These are phyloP conservation scores for Cladosporium cucumerinum DNA, from an alignment of 2,329 filamentous ascomycete genomes.

Conservation along the genomic window DNA sequence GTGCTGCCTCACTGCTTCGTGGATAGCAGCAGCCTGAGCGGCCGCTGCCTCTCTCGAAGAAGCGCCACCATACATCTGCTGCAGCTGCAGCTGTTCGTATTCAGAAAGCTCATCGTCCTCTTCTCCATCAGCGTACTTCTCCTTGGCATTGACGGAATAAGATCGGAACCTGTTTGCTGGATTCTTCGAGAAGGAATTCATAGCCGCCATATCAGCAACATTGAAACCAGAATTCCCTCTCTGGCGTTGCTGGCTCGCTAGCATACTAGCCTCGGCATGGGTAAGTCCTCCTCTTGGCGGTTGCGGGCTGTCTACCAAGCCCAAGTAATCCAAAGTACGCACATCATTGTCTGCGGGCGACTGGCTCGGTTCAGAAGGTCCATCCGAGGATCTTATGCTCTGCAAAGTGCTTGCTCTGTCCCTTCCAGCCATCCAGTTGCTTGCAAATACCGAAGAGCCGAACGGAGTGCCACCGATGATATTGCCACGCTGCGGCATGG, in stretches of 20 bases:
- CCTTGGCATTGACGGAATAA: slow-evolving; percentile 97
- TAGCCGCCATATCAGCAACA: slow-evolving; percentile 70
- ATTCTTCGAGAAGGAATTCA: slow-evolving; percentile 72
- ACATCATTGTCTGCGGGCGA: slow-evolving; percentile 83
- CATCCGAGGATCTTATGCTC: slow-evolving; percentile 84
- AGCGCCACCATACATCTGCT: slow-evolving; percentile 55
- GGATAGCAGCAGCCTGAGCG: slow-evolving; percentile 56
- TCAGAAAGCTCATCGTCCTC: slow-evolving; percentile 55
- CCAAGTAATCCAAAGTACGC: slow-evolving; percentile 91
- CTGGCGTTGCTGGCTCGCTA: slow-evolving; percentile 49
- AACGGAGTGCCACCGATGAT: slow-evolving; percentile 67
- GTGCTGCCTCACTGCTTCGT: slow-evolving; percentile 78
- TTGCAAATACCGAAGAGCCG: slow-evolving; percentile 82
- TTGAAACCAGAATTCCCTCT: slow-evolving; percentile 53
- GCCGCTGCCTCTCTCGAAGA: slow-evolving; percentile 58
- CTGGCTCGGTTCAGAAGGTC: slow-evolving; percentile 81
- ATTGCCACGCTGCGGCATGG: slow-evolving; percentile 84
- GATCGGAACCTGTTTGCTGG: slow-evolving; percentile 82
- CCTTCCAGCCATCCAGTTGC: slow-evolving; percentile 76
- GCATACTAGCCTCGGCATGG: slow-evolving; percentile 53
- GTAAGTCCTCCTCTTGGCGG: slow-evolving; percentile 70
- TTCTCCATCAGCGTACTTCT: slow-evolving; percentile 92
- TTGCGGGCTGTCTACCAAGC: slow-evolving; percentile 89
- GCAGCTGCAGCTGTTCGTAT: slow-evolving; percentile 55
- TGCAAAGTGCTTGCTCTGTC: slow-evolving; percentile 85